Evolutionary conservation across 768 basidiomycete genomes (phyloP), one percentile per base, ranked within the genome.

Genomic region (Hemileccinum rubropunctum): DNA sequence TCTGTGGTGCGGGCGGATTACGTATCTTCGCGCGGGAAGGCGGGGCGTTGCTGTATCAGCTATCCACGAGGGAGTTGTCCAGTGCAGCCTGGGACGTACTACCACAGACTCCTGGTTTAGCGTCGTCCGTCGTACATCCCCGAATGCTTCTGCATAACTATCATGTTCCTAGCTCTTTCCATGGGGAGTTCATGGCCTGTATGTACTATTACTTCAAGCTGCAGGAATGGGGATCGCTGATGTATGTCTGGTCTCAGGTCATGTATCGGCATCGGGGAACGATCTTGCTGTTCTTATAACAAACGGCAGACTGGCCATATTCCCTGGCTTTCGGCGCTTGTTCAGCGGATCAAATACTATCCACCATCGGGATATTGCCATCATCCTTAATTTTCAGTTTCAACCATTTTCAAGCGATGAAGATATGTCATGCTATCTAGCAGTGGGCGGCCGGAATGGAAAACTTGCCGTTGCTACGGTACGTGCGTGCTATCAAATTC

Each of bases 11-110:
- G 1, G 54, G 58, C 17, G 64, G 71, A 9, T 58, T 90, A 32
- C 74, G 82, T 9, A 71, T 84, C 9, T 88, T 82, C 52, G 74
- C 75, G 23, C 74, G 84, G 21, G 61, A 64, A 17, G 72, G 71
- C 1, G 80, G 78, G 15, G 60, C 62, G 3, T 59, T 73, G 40
- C 71, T 81, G 6, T 60, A 82, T 40, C 71, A 76, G 28, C 52
- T 82, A 5, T 62, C 74, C 5, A 69, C 74, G 3, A 58, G 62
- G n/a, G 59, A 67, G 12, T 39, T 63, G 26, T 60, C 67, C 18
- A 73, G 68, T 47, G 71, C 69, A 10, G 49, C 56, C 0, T 75
- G 73, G 68, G 58, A 64, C 23, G 72, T 71, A 47, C 53, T 51
- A 37, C 61, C 61, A n/a, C 49, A 50, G 38, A 34, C 18, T 40